Conservation (phyloP, 805 yeast genomes). For the Starmerella floris region DNA sequence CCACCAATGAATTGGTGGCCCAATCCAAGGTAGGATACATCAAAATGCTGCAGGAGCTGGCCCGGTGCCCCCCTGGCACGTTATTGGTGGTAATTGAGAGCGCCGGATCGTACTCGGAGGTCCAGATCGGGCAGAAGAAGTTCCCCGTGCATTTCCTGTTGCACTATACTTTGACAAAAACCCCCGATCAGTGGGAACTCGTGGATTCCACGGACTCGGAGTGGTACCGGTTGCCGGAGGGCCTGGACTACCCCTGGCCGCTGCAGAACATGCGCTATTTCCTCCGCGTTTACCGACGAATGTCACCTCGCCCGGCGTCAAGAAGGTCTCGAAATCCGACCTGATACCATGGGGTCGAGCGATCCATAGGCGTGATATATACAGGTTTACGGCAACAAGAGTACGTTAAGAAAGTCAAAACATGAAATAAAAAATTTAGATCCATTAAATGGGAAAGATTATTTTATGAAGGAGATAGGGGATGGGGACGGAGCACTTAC, state of each 20-base stretch:
- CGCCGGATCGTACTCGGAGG: slow-evolving; percentile 81
- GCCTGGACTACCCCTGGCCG: slow-evolving; percentile 48
- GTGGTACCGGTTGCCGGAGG: slow-evolving; percentile 57
- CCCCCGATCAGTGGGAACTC: slow-evolving; percentile 41
- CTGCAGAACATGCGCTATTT: slow-evolving; percentile 82
- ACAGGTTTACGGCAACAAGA: too few species aligned
- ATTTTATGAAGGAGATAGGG: too few species aligned
- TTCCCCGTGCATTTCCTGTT: slow-evolving; percentile 75
- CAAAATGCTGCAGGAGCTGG: slow-evolving; percentile 41
- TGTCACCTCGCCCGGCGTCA: too few species aligned
- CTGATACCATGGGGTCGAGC: too few species aligned
- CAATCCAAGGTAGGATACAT: slow-evolving; percentile 53
- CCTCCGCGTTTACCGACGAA: slow-evolving; percentile 56
- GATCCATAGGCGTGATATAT: too few species aligned
- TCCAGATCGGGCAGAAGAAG: slow-evolving; percentile 56
- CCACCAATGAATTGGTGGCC: slow-evolving; percentile 74
- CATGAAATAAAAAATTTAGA: too few species aligned
- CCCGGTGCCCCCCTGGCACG: slow-evolving; percentile 42
- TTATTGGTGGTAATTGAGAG: slow-evolving; percentile 62
- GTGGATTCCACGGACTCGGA: slow-evolving; percentile 56
- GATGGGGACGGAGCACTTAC: slow-evolving; percentile 9
- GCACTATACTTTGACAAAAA: slow-evolving; percentile 56
- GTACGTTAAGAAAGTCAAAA: too few species aligned
- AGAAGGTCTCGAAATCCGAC: too few species aligned
- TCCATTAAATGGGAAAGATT: too few species aligned